Evolutionary conservation across 305 asterid genomes (phyloP).

Genomic region (Nicotiana rustica): DNA sequence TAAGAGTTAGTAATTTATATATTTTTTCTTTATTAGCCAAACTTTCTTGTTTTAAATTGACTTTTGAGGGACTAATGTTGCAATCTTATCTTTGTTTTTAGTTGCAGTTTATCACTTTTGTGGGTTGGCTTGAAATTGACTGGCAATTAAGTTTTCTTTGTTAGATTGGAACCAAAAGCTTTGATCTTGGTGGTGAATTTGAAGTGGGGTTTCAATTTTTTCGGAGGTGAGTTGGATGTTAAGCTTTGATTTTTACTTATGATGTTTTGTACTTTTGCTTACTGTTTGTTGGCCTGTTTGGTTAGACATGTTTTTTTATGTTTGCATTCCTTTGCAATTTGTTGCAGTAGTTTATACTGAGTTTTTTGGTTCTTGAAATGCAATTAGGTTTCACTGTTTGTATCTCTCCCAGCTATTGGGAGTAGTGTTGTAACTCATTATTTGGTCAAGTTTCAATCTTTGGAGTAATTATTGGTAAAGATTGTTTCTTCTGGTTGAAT

Average conservation of each 20-base stretch:
- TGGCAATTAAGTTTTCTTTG: constrained; percentile 34
- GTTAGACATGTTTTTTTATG: constrained; percentile 14
- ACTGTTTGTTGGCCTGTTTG: constrained; percentile 6
- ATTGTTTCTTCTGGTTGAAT: background rate
- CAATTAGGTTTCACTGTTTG: constrained; percentile 13
- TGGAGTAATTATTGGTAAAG: background rate
- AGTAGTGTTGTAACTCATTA: background rate
- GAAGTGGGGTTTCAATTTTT: constrained; percentile 43
- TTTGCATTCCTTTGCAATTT: background rate
- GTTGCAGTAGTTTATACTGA: constrained; percentile 1
- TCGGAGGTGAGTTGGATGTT: constrained; percentile 33
- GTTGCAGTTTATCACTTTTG: constrained; percentile 24
- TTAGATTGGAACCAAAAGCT: constrained; percentile 32
- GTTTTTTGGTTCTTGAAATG: constrained; percentile 2
- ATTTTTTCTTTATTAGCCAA: constrained; percentile 39
- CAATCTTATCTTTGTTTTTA: constrained; percentile 22
- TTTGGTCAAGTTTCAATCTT: background rate
- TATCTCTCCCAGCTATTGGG: background rate
- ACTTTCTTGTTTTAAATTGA: constrained; percentile 40
- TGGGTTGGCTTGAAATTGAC: constrained; percentile 37
- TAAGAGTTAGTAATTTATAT: constrained; percentile 36
- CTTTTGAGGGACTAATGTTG: constrained; percentile 41
- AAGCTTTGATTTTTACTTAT: constrained; percentile 5
- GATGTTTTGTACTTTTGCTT: constrained; percentile 10
- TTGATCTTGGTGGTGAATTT: constrained; percentile 31